A percentile compares a stretch with the other conserved stretches of the same genome.
These are phyloP conservation scores for Suillus discolor DNA, from an alignment of 768 basidiomycete genomes.

Conservation along the genomic window DNA sequence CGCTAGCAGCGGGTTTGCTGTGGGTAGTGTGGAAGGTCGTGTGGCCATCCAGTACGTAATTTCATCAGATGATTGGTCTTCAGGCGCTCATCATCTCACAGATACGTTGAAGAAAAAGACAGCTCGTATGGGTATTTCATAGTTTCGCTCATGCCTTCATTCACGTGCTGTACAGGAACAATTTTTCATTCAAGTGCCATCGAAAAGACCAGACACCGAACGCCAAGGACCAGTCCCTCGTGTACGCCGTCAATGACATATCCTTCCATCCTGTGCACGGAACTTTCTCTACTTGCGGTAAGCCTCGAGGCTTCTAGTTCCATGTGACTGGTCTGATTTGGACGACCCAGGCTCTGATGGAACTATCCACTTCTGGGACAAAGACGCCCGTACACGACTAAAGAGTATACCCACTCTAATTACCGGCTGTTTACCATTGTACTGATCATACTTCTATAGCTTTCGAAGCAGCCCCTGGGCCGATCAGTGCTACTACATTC, in stretches of 20 bases:
- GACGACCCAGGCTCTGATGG: conserved; percentile 68
- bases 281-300: conserved; percentile 82
- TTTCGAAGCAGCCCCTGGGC: conserved; percentile 73
- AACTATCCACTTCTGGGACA: conserved; percentile 93
- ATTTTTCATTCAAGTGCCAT: conserved; percentile 90
- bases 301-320: conserved; percentile 30
- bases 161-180: conserved; percentile 46
- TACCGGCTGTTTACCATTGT: not conserved
- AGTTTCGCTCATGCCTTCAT: not conserved
- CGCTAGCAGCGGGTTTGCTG: conserved; percentile 69
- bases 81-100: conserved; percentile 27
- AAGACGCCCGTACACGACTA: conserved; percentile 87
- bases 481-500: conserved; percentile 81
- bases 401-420: conserved; percentile 60
- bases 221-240: conserved; percentile 65
- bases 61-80: conserved; percentile 5
- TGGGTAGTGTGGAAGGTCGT: conserved; percentile 87
- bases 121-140: conserved; percentile 47
- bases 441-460: conserved; percentile 40
- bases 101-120: conserved; percentile 89
- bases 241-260: conserved; percentile 86
- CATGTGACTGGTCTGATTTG: not conserved
- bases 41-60: conserved; percentile 90
- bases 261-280: conserved; percentile 84
- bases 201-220: conserved; percentile 58